phyloP scores from a whole-genome alignment of 805 yeast genomes.

The Hyphopichia homilentoma region DNA sequence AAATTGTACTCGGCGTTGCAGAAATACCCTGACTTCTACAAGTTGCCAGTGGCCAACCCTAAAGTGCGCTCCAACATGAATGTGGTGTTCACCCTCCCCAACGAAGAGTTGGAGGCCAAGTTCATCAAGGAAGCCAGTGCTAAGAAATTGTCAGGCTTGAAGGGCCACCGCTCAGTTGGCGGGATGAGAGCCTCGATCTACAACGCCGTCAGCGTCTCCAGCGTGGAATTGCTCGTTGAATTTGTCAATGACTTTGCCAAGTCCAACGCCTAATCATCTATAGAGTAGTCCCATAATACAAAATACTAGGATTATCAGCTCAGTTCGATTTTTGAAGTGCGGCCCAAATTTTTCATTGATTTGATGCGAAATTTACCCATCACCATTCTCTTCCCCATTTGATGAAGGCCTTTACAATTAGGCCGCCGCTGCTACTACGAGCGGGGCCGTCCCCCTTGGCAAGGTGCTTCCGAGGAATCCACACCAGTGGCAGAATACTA shows the following conservation, averaged over 20 bases:
- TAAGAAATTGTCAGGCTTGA: conserved; percentile 66
- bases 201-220: conserved; percentile 72
- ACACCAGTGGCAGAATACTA: no score
- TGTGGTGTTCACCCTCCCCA: conserved; percentile 77
- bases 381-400: no score
- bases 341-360: not conserved
- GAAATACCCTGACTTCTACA: conserved; percentile 59
- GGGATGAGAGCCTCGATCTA: conserved; percentile 93
- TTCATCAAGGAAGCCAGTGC: conserved; percentile 69
- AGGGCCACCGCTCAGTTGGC: conserved; percentile 96
- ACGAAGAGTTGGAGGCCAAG: conserved; percentile 59
- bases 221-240: conserved; percentile 53
- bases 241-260: conserved; percentile 62
- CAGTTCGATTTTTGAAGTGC: no score
- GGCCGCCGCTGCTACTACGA: no score
- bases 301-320: no score
- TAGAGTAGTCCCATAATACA: not conserved
- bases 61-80: conserved; percentile 82
- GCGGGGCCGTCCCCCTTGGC: no score
- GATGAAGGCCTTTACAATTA: no score
- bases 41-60: conserved; percentile 57
- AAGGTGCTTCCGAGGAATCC: no score
- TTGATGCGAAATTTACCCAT: no score
- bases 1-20: conserved; percentile 65
- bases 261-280: conserved; percentile 14